Conservation (phyloP, 2,329 filamentous ascomycete species). For the Metarhizium sp. region DNA sequence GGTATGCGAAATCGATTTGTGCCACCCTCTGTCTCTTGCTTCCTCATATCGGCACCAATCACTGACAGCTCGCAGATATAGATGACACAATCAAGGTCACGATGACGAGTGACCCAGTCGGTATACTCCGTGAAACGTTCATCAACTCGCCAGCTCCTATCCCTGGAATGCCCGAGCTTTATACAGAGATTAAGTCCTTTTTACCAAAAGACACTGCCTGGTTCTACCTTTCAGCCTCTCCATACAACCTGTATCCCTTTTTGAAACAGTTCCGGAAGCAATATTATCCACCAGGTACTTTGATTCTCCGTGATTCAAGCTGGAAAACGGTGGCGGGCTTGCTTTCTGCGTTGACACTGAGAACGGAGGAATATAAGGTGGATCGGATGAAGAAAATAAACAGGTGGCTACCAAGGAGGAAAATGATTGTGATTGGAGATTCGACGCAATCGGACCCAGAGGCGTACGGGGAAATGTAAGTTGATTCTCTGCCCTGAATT, state of each 20-base stretch:
- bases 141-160: conserved; percentile 63
- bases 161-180: conserved; percentile 76
- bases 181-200: conserved; percentile 51
- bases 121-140: conserved; percentile 79
- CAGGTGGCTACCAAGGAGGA: conserved; percentile 66
- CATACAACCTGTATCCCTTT: conserved; percentile 90
- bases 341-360: conserved; percentile 67
- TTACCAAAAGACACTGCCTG: conserved; percentile 57
- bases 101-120: conserved; percentile 66
- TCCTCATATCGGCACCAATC: neutral
- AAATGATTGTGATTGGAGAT: conserved; percentile 80
- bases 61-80: conserved; percentile 47
- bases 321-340: conserved; percentile 80
- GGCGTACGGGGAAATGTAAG: conserved; percentile 72
- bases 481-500: conserved; percentile 3
- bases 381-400: conserved; percentile 71
- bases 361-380: conserved; percentile 80
- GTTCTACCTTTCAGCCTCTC: conserved; percentile 90
- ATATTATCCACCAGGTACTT: conserved; percentile 66
- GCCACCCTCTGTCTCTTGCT: neutral
- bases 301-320: conserved; percentile 75
- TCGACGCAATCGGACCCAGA: conserved; percentile 89
- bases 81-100: conserved; percentile 96
- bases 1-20: conserved; percentile 29
- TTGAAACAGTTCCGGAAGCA: conserved; percentile 62